These are phyloP conservation scores for Wickerhamiella siamensis DNA, from an alignment of 805 yeast genomes.

Conservation along the genomic window DNA sequence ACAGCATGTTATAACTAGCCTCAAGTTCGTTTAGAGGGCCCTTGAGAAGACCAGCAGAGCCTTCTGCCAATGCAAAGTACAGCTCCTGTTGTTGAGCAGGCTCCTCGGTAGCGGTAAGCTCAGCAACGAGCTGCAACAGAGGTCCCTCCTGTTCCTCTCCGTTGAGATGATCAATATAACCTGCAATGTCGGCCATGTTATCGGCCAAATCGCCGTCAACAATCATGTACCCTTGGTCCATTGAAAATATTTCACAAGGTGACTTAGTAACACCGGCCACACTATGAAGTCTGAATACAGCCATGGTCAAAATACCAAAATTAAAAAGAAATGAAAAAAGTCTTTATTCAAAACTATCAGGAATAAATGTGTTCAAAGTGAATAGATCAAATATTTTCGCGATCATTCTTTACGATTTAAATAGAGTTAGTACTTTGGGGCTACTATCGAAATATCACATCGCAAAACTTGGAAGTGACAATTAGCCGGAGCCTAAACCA, in stretches of 20 bases:
- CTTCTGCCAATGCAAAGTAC: slow-evolving; percentile 23
- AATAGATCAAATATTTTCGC: no score
- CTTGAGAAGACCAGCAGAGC: slow-evolving; percentile 17
- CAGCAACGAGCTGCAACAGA: slow-evolving; percentile 18
- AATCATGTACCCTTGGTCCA: slow-evolving; percentile 20
- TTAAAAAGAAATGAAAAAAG: no score
- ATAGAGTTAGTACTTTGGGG: no score
- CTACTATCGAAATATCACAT: no score
- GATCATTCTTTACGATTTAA: no score
- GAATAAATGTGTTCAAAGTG: no score
- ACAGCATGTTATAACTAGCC: slow-evolving; percentile 26
- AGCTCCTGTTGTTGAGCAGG: slow-evolving; percentile 18
- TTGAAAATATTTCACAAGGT: neutral
- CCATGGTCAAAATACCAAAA: no score
- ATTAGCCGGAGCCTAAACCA: no score
- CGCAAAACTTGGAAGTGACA: no score
- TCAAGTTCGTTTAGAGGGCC: slow-evolving; percentile 28
- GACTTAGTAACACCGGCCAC: no score
- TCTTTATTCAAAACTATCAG: no score
- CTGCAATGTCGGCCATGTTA: slow-evolving; percentile 25
- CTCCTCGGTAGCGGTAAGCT: slow-evolving; percentile 14
- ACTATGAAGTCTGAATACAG: no score
- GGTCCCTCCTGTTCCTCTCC: slow-evolving; percentile 17
- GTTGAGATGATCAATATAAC: slow-evolving; percentile 25
- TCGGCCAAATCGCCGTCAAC: slow-evolving; percentile 28